Evolutionary conservation across 768 basidiomycete genomes (phyloP), one percentile per base, ranked within the genome.

Genomic region (Russula abietina): DNA sequence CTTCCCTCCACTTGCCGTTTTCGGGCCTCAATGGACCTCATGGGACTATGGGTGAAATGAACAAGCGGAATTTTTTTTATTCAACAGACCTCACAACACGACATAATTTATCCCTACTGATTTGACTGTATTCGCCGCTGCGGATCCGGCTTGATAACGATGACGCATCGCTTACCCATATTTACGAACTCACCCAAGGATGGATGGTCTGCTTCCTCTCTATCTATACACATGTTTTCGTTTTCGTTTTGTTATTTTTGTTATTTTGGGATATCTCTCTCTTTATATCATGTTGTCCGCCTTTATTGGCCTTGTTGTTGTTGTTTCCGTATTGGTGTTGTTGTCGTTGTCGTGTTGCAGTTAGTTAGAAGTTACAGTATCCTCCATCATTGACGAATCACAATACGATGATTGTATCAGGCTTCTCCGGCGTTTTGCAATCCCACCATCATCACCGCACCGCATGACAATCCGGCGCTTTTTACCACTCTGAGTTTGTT

Each of bases 381-480:
- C 30, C 19, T 4, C 4, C 30, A 51, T 52, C n/a, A 52, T 36
- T 52, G 8, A 56, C 41, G 41, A 45, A 43, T 45, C 41, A 43
- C 26, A 43, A 43, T 41, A 56, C 28, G 28, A 45, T 2, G 55
- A 56, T 53, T 36, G 22, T 53, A 52, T 52, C 17, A 30, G 5
- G 12, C 16, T 39, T 39, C 14, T 6, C 38, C 38, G 38, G 38
- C 38, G 38, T 39, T 39, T 38, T 16, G 16, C 38, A 39, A 39
- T 5, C 38, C 6, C 16, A 36, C 17, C 17, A 19, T 2, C 9
- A 19, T 7, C 28, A 6, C 50, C 12, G 30, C 28, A 6, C 50
- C 12, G 30, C 32, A 46, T 57, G 57, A 48, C 53, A 30, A 50
- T 49, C 57, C 46, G 57, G 57, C 48, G 45, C 57, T 58, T 39